Evolutionary conservation across 257 asterid genomes (phyloP).

Genomic region (Capsicum chinense): DNA sequence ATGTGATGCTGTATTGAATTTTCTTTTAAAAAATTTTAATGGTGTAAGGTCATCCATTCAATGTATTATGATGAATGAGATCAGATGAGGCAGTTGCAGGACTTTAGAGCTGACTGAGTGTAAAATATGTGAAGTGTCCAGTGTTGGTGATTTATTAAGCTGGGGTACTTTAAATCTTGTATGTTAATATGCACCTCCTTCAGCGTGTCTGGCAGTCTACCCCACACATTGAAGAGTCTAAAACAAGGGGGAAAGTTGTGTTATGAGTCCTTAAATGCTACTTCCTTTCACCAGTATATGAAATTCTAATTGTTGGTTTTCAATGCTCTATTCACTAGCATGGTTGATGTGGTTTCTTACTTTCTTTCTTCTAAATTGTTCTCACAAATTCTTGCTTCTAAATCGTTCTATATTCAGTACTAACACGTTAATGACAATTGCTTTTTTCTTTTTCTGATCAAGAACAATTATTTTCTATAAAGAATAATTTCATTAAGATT

Average conservation of each 20-base stretch:
- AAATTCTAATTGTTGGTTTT: neutral
- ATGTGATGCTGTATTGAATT: neutral
- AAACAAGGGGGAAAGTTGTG: neutral
- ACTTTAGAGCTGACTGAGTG: neutral
- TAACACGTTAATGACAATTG: neutral
- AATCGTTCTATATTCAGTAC: neutral
- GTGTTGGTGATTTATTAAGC: neutral
- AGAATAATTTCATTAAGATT: neutral
- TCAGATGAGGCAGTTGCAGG: neutral
- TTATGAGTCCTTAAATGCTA: neutral
- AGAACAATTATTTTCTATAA: neutral
- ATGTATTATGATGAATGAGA: constrained; percentile 15
- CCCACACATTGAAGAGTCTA: constrained; percentile 1
- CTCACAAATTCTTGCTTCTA: neutral
- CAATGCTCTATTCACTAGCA: neutral
- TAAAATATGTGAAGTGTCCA: neutral
- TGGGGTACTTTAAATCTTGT: constrained; percentile 15
- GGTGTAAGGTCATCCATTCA: neutral
- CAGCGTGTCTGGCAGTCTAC: neutral
- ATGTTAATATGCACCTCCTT: neutral
- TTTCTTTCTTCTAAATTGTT: neutral
- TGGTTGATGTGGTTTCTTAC: neutral
- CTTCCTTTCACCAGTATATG: constrained; percentile 8
- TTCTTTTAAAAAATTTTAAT: neutral
- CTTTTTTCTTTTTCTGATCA: neutral